Percentiles rank a stretch among this genome's conserved stretches.
Conservation (phyloP, 305 asterid genomes). For the Fraxinus paxiana region DNA sequence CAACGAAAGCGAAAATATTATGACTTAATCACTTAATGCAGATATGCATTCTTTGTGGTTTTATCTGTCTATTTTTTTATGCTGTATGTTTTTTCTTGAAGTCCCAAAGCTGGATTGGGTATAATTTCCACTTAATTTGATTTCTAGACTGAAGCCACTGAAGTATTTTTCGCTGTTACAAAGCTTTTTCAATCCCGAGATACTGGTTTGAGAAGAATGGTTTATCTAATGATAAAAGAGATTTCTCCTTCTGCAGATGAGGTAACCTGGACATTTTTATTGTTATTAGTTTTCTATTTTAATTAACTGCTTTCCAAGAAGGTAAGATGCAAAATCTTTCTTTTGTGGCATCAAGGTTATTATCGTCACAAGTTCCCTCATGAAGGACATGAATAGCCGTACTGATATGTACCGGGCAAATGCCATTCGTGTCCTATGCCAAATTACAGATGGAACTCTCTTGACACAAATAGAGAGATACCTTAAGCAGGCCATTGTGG, state of each 20-base stretch:
- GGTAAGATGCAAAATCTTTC: constrained; percentile 27
- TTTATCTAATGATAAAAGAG: constrained; percentile 86
- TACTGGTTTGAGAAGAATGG: constrained; percentile 91
- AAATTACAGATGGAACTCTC: constrained; percentile 85
- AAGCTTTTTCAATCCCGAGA: constrained; percentile 90
- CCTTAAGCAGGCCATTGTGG: constrained; percentile 94
- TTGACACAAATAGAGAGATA: constrained; percentile 89
- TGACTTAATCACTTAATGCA: background rate
- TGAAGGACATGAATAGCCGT: constrained; percentile 96
- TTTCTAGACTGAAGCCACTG: constrained; percentile 77
- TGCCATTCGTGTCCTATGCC: constrained; percentile 90
- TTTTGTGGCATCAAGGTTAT: constrained; percentile 57
- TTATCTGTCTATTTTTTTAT: background rate
- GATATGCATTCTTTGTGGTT: background rate
- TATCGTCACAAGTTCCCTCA: constrained; percentile 90
- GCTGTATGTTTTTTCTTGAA: background rate
- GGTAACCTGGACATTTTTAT: constrained; percentile 36
- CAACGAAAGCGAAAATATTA: background rate
- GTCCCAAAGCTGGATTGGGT: background rate
- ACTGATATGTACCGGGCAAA: constrained; percentile 95
- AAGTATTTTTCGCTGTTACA: constrained; percentile 85
- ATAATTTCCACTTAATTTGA: constrained; percentile 2
- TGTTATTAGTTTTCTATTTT: constrained; percentile 7
- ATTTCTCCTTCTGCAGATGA: constrained; percentile 87
- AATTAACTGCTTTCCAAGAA: constrained; percentile 15